Evolutionary conservation across 108 stramenopile genomes (phyloP).

Genomic region (Skeletonema menzelii): DNA sequence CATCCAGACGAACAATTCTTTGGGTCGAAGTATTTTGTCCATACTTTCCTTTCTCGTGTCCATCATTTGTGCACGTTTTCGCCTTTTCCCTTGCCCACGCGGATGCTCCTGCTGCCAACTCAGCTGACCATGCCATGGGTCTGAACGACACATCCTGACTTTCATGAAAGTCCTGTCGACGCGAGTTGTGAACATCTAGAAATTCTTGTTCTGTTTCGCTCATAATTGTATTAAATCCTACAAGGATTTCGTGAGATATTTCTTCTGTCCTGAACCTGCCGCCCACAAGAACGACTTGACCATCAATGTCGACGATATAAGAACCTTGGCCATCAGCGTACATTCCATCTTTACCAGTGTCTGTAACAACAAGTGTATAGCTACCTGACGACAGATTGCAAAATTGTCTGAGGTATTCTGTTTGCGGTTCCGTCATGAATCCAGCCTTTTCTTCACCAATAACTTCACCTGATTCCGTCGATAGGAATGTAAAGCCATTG

Average conservation of each 20-base stretch:
- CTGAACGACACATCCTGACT: neutral
- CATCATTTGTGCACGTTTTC: neutral
- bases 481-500: neutral
- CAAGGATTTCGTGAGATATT: conserved; percentile 2
- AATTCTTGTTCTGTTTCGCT: neutral
- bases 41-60: neutral
- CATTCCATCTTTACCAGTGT: neutral
- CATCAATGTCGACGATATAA: neutral
- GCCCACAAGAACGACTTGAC: neutral
- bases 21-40: neutral
- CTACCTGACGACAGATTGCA: neutral
- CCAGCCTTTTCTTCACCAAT: neutral
- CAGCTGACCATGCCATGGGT: conserved; percentile 2
- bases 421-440: neutral
- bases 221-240: neutral
- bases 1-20: neutral
- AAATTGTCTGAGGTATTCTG: neutral
- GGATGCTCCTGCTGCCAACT: neutral
- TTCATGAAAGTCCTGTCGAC: neutral
- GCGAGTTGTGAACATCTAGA: neutral
- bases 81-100: neutral
- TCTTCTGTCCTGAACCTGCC: neutral
- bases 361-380: neutral
- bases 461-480: neutral
- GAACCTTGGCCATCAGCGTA: neutral